These are phyloP conservation scores for Citrus inodora DNA, from an alignment of 345 rosid species.

Conservation along the genomic window DNA sequence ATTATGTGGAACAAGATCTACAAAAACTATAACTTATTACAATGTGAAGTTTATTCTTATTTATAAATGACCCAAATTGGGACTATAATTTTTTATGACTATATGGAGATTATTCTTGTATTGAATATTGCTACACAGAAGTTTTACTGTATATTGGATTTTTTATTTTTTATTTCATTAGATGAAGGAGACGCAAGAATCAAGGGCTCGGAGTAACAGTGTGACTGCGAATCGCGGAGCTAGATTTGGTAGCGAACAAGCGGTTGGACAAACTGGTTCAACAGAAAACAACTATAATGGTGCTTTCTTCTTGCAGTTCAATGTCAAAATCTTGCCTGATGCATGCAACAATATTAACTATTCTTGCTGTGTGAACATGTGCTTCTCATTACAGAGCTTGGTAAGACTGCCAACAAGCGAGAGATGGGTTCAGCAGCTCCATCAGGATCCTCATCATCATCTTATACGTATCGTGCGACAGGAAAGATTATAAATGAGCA, in stretches of 20 bases:
- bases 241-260: slow-evolving; percentile 24
- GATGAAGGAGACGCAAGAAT: slow-evolving; percentile 46
- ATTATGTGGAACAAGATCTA: too few relatives aligned
- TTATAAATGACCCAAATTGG: too few relatives aligned
- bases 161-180: neutral
- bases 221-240: slow-evolving; percentile 14
- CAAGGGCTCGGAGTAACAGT: slow-evolving; percentile 19
- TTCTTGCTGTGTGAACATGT: slow-evolving; percentile 22
- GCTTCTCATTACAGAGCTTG: slow-evolving; percentile 30
- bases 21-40: too few relatives aligned
- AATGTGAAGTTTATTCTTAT: too few relatives aligned
- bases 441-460: slow-evolving; percentile 15
- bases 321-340: slow-evolving; percentile 5
- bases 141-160: too few relatives aligned
- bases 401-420: slow-evolving; percentile 28
- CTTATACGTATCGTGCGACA: slow-evolving; percentile 15
- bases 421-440: slow-evolving; percentile 28
- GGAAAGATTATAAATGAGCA: slow-evolving; percentile 26
- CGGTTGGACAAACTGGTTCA: slow-evolving; percentile 15
- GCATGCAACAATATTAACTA: slow-evolving; percentile 7
- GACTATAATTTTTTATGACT: too few relatives aligned
- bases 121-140: too few relatives aligned
- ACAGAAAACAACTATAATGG: slow-evolving; percentile 25
- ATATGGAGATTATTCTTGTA: too few relatives aligned
- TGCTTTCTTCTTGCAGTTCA: slow-evolving; percentile 19